These are phyloP conservation scores for Stylosanthes scabra DNA, from an alignment of 331 rosid species.

Conservation along the genomic window DNA sequence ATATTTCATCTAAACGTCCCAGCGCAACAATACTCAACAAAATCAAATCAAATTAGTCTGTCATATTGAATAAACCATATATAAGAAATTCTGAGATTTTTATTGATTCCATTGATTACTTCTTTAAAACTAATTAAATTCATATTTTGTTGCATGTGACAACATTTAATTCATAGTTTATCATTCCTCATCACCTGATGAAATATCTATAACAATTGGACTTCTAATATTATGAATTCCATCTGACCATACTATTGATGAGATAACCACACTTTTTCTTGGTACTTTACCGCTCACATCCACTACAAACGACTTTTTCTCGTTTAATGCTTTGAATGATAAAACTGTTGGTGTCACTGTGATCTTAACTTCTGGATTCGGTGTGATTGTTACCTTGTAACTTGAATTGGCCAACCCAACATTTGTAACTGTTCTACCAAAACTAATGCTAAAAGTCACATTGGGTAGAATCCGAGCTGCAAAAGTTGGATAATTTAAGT, in stretches of 20 bases:
- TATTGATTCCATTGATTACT: too few relatives aligned
- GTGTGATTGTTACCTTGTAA: constrained; percentile 27
- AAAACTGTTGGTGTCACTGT: constrained; percentile 19
- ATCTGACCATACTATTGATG: constrained; percentile 37
- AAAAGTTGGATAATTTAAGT: constrained; percentile 52
- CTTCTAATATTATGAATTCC: constrained; percentile 26
- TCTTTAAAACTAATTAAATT: too few relatives aligned
- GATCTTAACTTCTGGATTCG: background rate
- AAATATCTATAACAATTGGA: constrained; percentile 27
- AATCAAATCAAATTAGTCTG: too few relatives aligned
- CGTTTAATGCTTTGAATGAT: constrained; percentile 33
- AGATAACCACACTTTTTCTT: background rate
- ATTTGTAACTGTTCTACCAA: constrained; percentile 53
- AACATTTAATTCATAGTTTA: too few relatives aligned
- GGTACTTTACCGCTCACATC: constrained; percentile 1
- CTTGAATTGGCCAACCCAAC: constrained; percentile 54
- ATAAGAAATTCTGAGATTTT: too few relatives aligned
- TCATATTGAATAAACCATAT: too few relatives aligned
- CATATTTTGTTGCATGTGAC: too few relatives aligned
- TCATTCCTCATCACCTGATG: too few relatives aligned
- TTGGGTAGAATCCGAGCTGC: constrained; percentile 1
- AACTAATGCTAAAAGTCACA: constrained; percentile 22
- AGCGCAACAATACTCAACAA: too few relatives aligned
- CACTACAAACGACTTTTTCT: constrained; percentile 39
- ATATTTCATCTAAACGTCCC: too few relatives aligned